Base-by-base conservation (phyloP, 2,329 filamentous ascomycete genomes). In the Pseudogymnoascus sp. region DNA sequence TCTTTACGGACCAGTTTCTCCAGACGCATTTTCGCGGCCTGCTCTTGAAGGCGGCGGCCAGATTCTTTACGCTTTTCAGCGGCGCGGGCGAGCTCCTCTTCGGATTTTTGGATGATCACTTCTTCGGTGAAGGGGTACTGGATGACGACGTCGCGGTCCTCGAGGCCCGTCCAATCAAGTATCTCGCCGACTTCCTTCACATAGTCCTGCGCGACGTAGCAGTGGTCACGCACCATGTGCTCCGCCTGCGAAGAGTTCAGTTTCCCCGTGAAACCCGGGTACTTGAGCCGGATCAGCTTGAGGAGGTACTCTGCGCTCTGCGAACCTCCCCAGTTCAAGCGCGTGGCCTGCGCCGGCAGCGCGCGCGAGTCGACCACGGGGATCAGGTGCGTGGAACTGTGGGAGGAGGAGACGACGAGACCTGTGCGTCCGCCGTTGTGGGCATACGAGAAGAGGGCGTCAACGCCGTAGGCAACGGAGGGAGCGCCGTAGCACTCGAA, bases 1-100 rank as follows among this genome's bases (percentile, higher is more conserved):
- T 99, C 95, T 76, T 99, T 99, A 72, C 90, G 90, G 74, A 97
- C 91, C 56, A 99, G 80, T 71, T 96, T 96, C 68, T 99, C 95
- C 0, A 99, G 79, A 6, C 95, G 88, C 91, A 97, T 96, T 76
- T 96, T 97, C 8, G 93, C 93, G 0, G 95, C 95, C 75, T 99
- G 95, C 71, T 97, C 92, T 74, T 99, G 95, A 26, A 99, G 74
- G 53, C 96, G 83, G 67, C 95, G 83, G 0, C 95, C 95, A 69
- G 91, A 95, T 76, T 99, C 95, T 74, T 96, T 96, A 72, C 96
- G 91, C 73, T 93, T 89, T 79, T 99, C 95, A 10, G 93, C 92
- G 67, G 96, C 91, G 42, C 86, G 83, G 2, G 90, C 91, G 14
- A 99, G 82, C 74, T 99, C 95, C 74, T 97, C 95, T 72, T 96